Base-by-base conservation (phyloP, 805 yeast genomes). In the Starmerella vaccinii region DNA sequence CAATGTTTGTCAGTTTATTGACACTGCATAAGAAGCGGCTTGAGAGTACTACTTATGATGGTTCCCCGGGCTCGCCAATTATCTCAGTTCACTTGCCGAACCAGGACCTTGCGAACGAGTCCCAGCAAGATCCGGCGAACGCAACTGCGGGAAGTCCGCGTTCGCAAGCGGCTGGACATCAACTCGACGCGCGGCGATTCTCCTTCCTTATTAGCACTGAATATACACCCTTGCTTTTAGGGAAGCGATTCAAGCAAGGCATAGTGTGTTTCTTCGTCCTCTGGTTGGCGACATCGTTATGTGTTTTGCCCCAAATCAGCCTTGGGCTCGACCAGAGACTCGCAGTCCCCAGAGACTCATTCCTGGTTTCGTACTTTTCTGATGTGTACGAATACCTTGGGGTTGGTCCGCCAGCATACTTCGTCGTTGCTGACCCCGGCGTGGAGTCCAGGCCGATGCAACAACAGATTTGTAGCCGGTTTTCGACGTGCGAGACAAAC, bases 381-480 rank as follows among this genome's bases (percentile, higher is more conserved):
- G 86, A 89, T 49, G 71, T 88, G 3, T 84, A 82, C 62, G 66
- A 73, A 1, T 84, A 80, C 62, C 71, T 90, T 53, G 81, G 82
- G 52, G 84, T 84, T 7, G 98, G 97, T 0, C 95, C 98, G 0
- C 98, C 98, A 0, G 74, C 85, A 0, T 92, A 84, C 61, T 83
- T 88, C 65, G 87, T 92, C 22, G 78, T 85, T n/a, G 76, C 77
- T 41, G 80, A 77, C 47, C 62, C 78, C 44, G 82, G 85, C 59
- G 72, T 84, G 5, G 84, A 90, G 0, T 51, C 65, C 13, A 68
- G 84, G 43, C 67, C 57, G 2, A 74, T 73, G 43, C 98, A 90
- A 64, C 82, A 81, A 58, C 71, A 77, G 50, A 59, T 92, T 0
- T 90, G 98, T 67, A 95, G 97, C 0, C 76, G 87, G 52, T 92